Percentiles rank a stretch among this genome's conserved stretches.
Evolutionary conservation across 2,329 filamentous ascomycete genomes (phyloP).

Genomic region (Cercospora janseana): DNA sequence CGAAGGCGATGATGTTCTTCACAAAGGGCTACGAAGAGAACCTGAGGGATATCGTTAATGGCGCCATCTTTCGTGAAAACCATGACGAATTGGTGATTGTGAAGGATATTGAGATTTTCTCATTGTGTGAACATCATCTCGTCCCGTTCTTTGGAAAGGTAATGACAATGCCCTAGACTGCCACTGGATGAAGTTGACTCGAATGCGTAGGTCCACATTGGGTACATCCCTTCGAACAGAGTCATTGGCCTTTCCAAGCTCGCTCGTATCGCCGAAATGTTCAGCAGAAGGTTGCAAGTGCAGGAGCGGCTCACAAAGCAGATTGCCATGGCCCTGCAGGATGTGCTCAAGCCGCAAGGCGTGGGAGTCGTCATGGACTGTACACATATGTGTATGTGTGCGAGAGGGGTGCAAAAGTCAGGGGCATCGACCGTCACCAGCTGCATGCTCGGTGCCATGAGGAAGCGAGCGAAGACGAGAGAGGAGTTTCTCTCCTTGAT

Average conservation of each 20-base stretch:
- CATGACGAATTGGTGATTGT: constrained; percentile 98
- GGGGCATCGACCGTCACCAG: constrained; percentile 85
- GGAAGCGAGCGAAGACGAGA: constrained; percentile 85
- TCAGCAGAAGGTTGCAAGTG: constrained; percentile 86
- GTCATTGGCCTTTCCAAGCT: constrained; percentile 96
- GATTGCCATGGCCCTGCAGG: constrained; percentile 88
- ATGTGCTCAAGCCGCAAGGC: constrained; percentile 88
- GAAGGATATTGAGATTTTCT: constrained; percentile 94
- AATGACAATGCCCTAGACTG: constrained; percentile 21
- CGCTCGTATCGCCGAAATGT: constrained; percentile 95
- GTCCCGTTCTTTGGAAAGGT: constrained; percentile 96
- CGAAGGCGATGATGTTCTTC: constrained; percentile 92
- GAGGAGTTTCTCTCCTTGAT: constrained; percentile 80
- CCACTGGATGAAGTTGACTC: constrained; percentile 5
- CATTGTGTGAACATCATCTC: constrained; percentile 93
- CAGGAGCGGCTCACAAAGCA: constrained; percentile 96
- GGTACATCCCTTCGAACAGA: constrained; percentile 87
- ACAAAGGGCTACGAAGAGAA: constrained; percentile 98
- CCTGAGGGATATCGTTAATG: constrained; percentile 84
- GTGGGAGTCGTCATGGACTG: constrained; percentile 98
- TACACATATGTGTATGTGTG: constrained; percentile 96
- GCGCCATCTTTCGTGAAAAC: constrained; percentile 91
- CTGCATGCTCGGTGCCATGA: constrained; percentile 95
- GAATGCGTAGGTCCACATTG: constrained; percentile 85
- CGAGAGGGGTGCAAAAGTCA: constrained; percentile 96